Base-by-base conservation (phyloP, 2,329 filamentous ascomycete species). In the Dothistroma pini region DNA sequence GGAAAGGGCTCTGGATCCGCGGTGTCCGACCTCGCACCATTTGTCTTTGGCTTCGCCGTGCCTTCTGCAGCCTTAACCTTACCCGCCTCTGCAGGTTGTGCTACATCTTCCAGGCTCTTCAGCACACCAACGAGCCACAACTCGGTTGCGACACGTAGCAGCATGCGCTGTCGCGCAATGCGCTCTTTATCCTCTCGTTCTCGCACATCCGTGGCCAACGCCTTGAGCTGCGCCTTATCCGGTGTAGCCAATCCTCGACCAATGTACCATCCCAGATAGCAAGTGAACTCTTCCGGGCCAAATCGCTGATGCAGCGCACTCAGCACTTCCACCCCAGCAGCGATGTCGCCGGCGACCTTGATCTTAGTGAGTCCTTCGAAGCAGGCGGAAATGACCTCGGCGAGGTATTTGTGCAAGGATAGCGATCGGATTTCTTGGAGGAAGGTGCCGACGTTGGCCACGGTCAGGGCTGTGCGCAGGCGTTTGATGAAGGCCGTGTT, bases 401-500 rank as follows among this genome's bases (percentile, higher is more conserved):
- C 97, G 16, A 97, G 86, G 77, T 97, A 97, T 75, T 96, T 97
- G 82, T 93, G 91, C 55, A 97, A 84, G 68, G 93, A 97, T 31
- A 97, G 83, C 29, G 91, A 90, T 70, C 89, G 88, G 70, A 96
- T 93, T 74, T 97, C 93, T 74, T 93, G 87, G 53, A 96, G 80
- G 77, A 97, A 96, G 61, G 91, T 95, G 67, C 85, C 81, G 58
- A 93, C 86, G 58, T 89, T 90, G 59, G 91, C 83, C 54, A 90
- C 80, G 65, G 89, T 93, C 65, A 97, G 88, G 62, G 91, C 90
- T 61, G 93, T 97, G 69, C 93, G 90, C 59, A 97, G 83, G 72
- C 93, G 91, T 78, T 96, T 97, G 74, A 97, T 97, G 76, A 97
- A 97, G 67, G 93, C 92, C 4, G 93, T 97, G 72, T 97, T 97